Percentiles rank a stretch among this genome's conserved stretches.
phyloP scores from a whole-genome alignment of 805 yeast species.

The Saccharomycopsis olivae region DNA sequence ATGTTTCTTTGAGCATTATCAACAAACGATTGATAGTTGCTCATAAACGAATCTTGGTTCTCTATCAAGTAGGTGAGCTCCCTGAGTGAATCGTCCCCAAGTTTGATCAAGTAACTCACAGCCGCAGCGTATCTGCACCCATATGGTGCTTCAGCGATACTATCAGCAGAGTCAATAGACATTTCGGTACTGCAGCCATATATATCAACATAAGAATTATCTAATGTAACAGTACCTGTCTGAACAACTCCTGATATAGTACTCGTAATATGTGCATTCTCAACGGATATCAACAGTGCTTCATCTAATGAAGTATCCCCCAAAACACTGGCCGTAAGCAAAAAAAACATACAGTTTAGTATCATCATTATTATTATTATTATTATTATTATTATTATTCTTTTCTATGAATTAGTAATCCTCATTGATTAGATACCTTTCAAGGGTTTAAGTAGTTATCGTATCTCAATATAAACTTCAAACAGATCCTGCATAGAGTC shows the following conservation, averaged over 20 bases:
- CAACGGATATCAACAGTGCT: too few species aligned
- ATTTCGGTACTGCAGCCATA: slow-evolving; percentile 1
- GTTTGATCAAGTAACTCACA: slow-evolving; percentile 7
- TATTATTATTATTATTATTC: too few species aligned
- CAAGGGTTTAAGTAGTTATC: too few species aligned
- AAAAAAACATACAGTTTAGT: too few species aligned
- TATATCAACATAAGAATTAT: slow-evolving; percentile 3
- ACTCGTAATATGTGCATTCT: background rate
- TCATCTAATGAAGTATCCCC: too few species aligned
- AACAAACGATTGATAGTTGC: slow-evolving; percentile 4
- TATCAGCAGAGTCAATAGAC: background rate
- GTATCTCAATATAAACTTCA: too few species aligned
- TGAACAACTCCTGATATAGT: background rate
- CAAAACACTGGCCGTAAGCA: too few species aligned
- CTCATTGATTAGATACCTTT: too few species aligned
- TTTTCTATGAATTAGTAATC: too few species aligned
- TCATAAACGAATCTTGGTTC: slow-evolving; percentile 3
- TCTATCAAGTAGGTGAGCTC: slow-evolving; percentile 7
- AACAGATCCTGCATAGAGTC: too few species aligned
- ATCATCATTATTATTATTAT: too few species aligned
- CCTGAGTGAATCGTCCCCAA: slow-evolving; percentile 5
- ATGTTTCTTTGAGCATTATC: slow-evolving; percentile 2
- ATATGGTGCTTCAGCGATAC: slow-evolving; percentile 5
- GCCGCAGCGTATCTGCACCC: slow-evolving; percentile 12
- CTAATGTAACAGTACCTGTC: background rate